Evolutionary conservation across 1,284 basidiomycete species (phyloP), one percentile per base, ranked within the genome.

Genomic region (Sporisorium graminicola): DNA sequence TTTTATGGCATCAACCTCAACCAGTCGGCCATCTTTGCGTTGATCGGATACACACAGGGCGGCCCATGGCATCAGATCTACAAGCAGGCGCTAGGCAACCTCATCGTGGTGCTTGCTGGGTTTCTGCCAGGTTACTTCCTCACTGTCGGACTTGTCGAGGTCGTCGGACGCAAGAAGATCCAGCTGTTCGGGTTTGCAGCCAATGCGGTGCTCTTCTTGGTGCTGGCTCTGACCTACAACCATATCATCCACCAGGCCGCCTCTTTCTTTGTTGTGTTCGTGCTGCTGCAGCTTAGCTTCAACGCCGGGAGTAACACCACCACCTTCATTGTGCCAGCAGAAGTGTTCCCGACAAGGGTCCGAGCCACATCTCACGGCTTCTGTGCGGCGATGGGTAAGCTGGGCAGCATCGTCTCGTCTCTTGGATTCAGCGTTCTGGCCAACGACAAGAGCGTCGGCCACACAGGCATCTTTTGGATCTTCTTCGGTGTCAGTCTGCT

Each of bases 1-100:
- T 94, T 94, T 87, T 83, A 92, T 82, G 93, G 92, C 66, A 89
- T 94, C 86, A 92, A 92, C 61, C 88, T 94, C 67, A 94, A 94
- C 87, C 91, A 91, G 3, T 89, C 90, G 51, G 91, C 91, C 82
- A 88, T 89, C 65, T 86, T 89, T 46, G 90, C 92, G 77, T 91
- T 91, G 77, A 90, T 92, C 74, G 91, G 89, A 51, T 89, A 88
- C 82, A 83, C 85, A 52, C 83, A 63, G 18, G 84, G 86, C 8
- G 77, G 80, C 43, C 80, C 84, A 47, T 80, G 67, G 58, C 22
- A 51, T 20, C 75, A 88, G 80, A 88, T 94, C 74, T 90, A 86
- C 58, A 86, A 88, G 27, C 90, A 89, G 20, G 62, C 83, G 6
- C 63, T 86, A 9, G 88, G 89, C 29, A 75, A 81, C 47, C 62